Percentiles rank a stretch among this genome's conserved stretches.
Conservation (phyloP, 1,284 basidiomycete species). For the Leucoagaricus sp. region DNA sequence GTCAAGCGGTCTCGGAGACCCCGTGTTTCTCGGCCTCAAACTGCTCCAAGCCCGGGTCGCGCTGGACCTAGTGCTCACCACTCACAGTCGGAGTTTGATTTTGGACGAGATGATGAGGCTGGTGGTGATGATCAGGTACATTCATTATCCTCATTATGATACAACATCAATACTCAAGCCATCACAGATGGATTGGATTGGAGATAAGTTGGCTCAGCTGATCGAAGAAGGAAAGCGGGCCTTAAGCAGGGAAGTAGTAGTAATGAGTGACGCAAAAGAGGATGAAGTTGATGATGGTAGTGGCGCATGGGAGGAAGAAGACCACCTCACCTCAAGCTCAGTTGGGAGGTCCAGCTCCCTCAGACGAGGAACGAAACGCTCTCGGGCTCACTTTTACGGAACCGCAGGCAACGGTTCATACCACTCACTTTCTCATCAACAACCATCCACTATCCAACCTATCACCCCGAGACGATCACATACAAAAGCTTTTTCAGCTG, state of each 20-base stretch:
- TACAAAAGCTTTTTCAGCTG: conserved; percentile 31
- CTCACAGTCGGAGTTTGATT: conserved; percentile 40
- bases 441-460: conserved; percentile 19
- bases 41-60: neutral
- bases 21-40: conserved; percentile 14
- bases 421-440: conserved; percentile 19
- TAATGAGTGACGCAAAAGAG: conserved; percentile 68
- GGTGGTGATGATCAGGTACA: conserved; percentile 48
- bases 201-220: conserved; percentile 60
- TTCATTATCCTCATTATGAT: neutral
- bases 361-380: neutral
- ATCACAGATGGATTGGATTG: conserved; percentile 73
- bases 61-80: conserved; percentile 20
- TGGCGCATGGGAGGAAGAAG: conserved; percentile 70
- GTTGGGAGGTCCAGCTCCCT: neutral
- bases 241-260: conserved; percentile 67
- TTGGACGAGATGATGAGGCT: conserved; percentile 27
- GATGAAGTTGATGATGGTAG: conserved; percentile 74
- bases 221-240: conserved; percentile 76
- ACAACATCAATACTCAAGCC: conserved; percentile 7
- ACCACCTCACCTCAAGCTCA: conserved; percentile 17
- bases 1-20: conserved; percentile 21
- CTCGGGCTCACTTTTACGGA: neutral
- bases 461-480: conserved; percentile 24
- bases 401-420: neutral